Evolutionary conservation across 495 filamentous ascomycete species (phyloP).

Genomic region (Penicillium longicatenatum): DNA sequence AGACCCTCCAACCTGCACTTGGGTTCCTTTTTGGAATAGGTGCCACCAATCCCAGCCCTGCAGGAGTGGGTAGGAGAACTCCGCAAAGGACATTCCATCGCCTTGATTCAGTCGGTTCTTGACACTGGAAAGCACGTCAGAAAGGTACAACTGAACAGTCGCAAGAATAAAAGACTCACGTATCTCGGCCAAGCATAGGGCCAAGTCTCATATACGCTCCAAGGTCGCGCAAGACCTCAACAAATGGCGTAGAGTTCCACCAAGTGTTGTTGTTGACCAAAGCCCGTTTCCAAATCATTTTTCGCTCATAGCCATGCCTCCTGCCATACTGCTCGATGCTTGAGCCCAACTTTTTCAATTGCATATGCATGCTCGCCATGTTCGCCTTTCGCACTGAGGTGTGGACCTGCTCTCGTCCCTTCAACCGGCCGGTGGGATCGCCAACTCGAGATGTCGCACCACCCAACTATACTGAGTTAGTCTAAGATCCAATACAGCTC

Average conservation of each 20-base stretch:
- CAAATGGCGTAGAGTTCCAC: constrained; percentile 67
- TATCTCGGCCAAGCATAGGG: constrained; percentile 85
- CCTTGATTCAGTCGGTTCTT: constrained; percentile 76
- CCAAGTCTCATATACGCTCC: constrained; percentile 75
- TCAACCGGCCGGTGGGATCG: constrained; percentile 79
- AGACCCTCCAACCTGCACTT: constrained; percentile 88
- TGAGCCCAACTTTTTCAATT: constrained; percentile 75
- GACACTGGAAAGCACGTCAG: constrained; percentile 57
- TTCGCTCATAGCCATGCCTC: constrained; percentile 60
- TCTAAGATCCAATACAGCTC: not conserved
- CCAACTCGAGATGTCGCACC: constrained; percentile 85
- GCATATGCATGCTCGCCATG: constrained; percentile 74
- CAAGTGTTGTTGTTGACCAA: constrained; percentile 79
- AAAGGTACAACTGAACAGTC: not conserved
- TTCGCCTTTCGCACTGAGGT: constrained; percentile 62
- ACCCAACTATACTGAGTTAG: constrained; percentile 59
- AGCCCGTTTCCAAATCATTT: constrained; percentile 63
- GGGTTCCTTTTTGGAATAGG: constrained; percentile 66
- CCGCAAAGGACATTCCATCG: constrained; percentile 89
- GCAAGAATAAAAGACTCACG: constrained; percentile 56
- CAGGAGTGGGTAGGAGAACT: constrained; percentile 90
- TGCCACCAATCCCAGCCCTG: constrained; percentile 98
- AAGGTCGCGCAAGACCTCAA: constrained; percentile 71
- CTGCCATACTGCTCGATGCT: constrained; percentile 65
- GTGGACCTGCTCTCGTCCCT: constrained; percentile 61